Evolutionary conservation across 352 stramenopile genomes (phyloP), one percentile per base, ranked within the genome.

Genomic region (Globisporangium splendens): DNA sequence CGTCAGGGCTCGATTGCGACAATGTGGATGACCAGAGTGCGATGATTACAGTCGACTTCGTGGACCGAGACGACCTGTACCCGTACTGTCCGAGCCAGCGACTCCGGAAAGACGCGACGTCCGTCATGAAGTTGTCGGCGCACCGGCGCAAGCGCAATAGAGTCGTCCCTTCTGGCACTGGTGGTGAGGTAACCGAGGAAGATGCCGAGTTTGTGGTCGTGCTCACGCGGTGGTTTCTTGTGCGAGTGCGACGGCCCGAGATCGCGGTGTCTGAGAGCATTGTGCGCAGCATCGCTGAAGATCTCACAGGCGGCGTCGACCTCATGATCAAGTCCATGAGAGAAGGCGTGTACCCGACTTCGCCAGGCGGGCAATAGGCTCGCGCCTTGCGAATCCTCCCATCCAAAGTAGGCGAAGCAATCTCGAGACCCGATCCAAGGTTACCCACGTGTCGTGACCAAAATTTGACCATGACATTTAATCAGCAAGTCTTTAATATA

Each of bases 51-150:
- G 49, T 48, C 17, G 57, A 63, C 18, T 63, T 63, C 24, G 28
- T 63, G 8, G 41, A 63, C 7, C 15, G 56, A n/a, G 57, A 63
- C 43, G 57, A 63, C 14, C 28, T 63, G 57, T 63, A 63, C n/a
- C 57, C 57, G 33, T 63, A 63, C 41, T 47, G 39, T 15, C 49
- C 57, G 20, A 46, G 21, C 6, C 12, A 58, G 6, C 61, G 69
- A 2, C 46, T 77, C 0, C 63, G 61, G 0, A 67, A 69, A 50
- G 66, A 78, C 21, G 61, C 65, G 17, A 65, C 46, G 35, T 50
- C 39, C 15, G 44, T 46, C 18, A 56, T 44, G 18, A 64, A 59
- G 33, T 21, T 59, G 11, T 47, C 46, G 2, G 47, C 46, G 1
- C n/a, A 54, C 13, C 18, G 46, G 2, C 55, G 46, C 15, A 50